Evolutionary conservation across 495 filamentous ascomycete species (phyloP), one percentile per base, ranked within the genome.

Genomic region (Neurospora terricola): DNA sequence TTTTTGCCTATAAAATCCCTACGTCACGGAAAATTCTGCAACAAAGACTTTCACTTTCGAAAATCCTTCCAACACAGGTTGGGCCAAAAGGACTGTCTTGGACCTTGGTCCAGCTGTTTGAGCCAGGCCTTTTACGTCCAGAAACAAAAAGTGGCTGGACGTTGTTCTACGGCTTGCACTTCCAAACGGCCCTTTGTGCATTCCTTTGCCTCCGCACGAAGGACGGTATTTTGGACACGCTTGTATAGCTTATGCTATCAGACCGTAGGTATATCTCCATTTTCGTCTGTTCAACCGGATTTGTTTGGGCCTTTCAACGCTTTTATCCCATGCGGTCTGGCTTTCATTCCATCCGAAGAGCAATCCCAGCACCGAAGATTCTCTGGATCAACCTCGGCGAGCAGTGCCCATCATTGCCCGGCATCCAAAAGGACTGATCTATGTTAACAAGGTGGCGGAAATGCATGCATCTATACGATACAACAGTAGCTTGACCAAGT

Each of bases 261-360:
- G 48, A 62, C 54, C 4, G 30, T 54, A 36, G 34, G 38, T 23
- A 38, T 16, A 27, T 70, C 34, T 62, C 45, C 73, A 43, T 42
- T 38, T n/a, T 37, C 7, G 38, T 40, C 30, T 21, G 4, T 43
- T 42, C 27, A 38, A 68, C 30, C 43, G 70, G 75, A 54, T 69
- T 43, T 59, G 59, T 73, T 77, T 74, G 75, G 75, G 74, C 69
- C 72, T 34, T 71, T 77, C 48, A 69, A 38, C 73, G 42, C 69
- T 73, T 72, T 71, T 21, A 34, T 30, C 45, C 71, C 72, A 45
- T 77, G 75, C 74, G 66, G 74, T 75, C 70, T 77, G 72, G 73
- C 75, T 77, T 76, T 77, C 75, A 77, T 77, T 75, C 72, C 45
- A 74, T 75, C 75, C 73, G 70, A 39, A 77, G 72, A 77, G 71